These are phyloP conservation scores for Fusarium sp. DNA, from an alignment of 2,329 filamentous ascomycete species.

Conservation along the genomic window DNA sequence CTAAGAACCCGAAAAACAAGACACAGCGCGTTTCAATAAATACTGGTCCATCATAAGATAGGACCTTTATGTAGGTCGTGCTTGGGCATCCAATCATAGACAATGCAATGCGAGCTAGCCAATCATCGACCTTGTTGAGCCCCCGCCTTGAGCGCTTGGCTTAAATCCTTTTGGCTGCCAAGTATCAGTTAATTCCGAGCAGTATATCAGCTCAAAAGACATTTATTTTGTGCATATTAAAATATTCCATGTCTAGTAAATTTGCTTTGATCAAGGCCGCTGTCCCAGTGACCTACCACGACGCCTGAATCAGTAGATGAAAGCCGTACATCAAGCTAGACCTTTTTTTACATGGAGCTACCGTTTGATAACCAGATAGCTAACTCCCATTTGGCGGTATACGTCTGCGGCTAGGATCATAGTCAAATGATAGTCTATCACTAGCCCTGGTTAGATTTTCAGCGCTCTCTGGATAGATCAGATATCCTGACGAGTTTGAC, in stretches of 20 bases:
- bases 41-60: fast-evolving
- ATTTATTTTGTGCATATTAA: fast-evolving
- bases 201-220: not conserved
- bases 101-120: not conserved
- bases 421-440: fast-evolving
- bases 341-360: not conserved
- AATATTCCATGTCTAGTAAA: fast-evolving
- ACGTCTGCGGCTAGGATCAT: not conserved
- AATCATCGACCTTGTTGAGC: fast-evolving
- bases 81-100: not conserved
- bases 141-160: not conserved
- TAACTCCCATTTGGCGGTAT: not conserved
- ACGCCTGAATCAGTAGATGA: too few species aligned
- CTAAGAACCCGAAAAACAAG: not conserved
- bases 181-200: not conserved
- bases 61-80: fast-evolving
- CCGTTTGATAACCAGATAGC: fast-evolving
- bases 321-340: fast-evolving
- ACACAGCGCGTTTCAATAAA: fast-evolving
- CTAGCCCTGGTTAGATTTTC: fast-evolving
- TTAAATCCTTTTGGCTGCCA: not conserved
- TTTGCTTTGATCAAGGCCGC: fast-evolving
- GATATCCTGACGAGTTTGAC: not conserved
- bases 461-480: not conserved
- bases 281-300: fast-evolving